A percentile compares a stretch with the other conserved stretches of the same genome.
These are phyloP conservation scores for Allomyces arbusculus DNA, from an alignment of 192 early-diverging fungal species.

Conservation along the genomic window DNA sequence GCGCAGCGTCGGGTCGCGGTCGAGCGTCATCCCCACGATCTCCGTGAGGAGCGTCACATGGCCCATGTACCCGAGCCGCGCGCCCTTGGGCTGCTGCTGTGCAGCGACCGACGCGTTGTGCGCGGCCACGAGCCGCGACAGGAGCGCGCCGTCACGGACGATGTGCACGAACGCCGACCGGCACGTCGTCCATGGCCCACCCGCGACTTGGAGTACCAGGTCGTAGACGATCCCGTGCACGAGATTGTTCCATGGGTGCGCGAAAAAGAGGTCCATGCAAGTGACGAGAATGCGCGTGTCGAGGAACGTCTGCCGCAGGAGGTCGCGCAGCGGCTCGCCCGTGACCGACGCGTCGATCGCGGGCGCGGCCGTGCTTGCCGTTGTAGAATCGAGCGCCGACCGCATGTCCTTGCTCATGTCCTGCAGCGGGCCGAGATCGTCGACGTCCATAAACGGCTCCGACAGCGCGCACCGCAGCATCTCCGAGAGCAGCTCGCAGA, in stretches of 20 bases:
- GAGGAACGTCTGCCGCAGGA: no score
- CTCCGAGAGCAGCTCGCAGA: conserved; percentile 97
- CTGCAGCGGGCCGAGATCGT: no score
- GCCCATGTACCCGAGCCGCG: conserved; percentile 95
- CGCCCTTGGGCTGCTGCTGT: conserved; percentile 63
- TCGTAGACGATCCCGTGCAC: conserved; percentile 96
- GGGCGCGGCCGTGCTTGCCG: no score
- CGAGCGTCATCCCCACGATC: conserved; percentile 74
- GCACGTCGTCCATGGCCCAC: conserved; percentile 47
- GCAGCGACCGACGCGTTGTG: conserved; percentile 63
- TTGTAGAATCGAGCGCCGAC: no score
- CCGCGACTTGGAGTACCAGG: conserved; percentile 93
- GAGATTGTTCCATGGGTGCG: conserved; percentile 95
- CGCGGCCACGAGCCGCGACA: conserved; percentile 61
- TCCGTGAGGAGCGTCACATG: conserved; percentile 94
- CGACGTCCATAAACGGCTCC: no score
- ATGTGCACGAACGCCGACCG: no score
- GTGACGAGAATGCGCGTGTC: conserved; percentile 1
- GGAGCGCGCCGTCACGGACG: conserved; percentile 49
- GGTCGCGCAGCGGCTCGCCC: no score
- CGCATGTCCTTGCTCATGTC: no score
- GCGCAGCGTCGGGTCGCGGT: conserved; percentile 31
- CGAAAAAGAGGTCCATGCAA: conserved; percentile 72
- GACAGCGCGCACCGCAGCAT: conserved; percentile 64
- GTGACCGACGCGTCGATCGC: no score